Evolutionary conservation across 345 rosid genomes (phyloP), one percentile per base, ranked within the genome.

Genomic region (Melaleuca quinquenervia): DNA sequence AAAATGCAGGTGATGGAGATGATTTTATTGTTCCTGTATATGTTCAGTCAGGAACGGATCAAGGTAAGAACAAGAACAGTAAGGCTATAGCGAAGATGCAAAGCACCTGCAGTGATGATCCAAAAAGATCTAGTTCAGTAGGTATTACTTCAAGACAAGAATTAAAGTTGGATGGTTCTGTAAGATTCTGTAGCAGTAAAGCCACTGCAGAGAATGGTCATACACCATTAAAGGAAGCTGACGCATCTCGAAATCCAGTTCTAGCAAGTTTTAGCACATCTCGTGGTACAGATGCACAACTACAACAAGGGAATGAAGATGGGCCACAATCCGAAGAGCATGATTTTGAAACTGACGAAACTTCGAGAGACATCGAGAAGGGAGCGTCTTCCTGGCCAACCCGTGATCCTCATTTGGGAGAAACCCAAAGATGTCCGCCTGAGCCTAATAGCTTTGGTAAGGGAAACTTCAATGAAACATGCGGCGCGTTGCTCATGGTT

Each of bases 1-100:
- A 91, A 88, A 90, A 88, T 84, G 83, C 83, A 5, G 91, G 92
- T 64, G 95, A 94, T 87, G 98, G 93, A 86, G 98, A 93, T 83
- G 98, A 95, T 88, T 96, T 92, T 54, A 89, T 86, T 26, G 99
- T 96, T 90, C 96, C 98, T 7, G 94, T 95, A 45, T 95, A 84
- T 88, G 82, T 89, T 82, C 92, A 89, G 52, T 90, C 95, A 2
- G 91, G 87, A 88, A 83, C 24, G 13, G 90, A 51, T 70, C 93
- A 87, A 82, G 82, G 52, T 22, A 92, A 86, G 87, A 84, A 54
- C 78, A 90, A 86, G 85, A 88, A 85, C 70, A 89, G 89, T 51
- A 56, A 80, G 83, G 89, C 89, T 78, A 32, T n/a, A 2, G 82
- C 56, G 41, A 87, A 86, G 86, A n/a, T 55, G 82, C 87, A 88